Percentiles rank a stretch among this genome's conserved stretches.
These are phyloP conservation scores for Salix caprea DNA, from an alignment of 345 rosid species.

Conservation along the genomic window DNA sequence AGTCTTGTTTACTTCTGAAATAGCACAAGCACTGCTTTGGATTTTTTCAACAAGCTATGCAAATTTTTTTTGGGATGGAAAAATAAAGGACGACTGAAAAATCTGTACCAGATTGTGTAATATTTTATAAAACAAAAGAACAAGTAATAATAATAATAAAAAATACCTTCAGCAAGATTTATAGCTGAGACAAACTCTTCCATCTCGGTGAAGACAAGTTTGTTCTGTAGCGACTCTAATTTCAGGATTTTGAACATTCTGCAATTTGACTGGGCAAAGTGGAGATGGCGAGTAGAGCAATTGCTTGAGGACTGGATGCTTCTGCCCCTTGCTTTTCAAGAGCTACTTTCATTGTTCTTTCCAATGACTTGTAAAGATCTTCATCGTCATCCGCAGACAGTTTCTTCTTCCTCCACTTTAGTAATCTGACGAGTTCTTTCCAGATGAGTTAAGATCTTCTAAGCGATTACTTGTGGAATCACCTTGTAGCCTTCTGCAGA, in stretches of 20 bases:
- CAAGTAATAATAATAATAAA: not conserved
- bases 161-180: slow-evolving; percentile 69
- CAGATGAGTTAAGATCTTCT: slow-evolving; percentile 66
- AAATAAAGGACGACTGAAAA: not conserved
- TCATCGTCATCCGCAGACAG: slow-evolving; percentile 71
- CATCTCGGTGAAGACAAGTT: slow-evolving; percentile 85
- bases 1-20: slow-evolving; percentile 59
- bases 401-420: slow-evolving; percentile 57
- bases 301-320: slow-evolving; percentile 63
- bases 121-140: not conserved
- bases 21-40: slow-evolving; percentile 13
- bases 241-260: slow-evolving; percentile 37
- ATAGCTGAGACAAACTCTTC: slow-evolving; percentile 94
- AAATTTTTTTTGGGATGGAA: not conserved
- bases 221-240: slow-evolving; percentile 67
- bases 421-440: slow-evolving; percentile 71
- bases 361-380: slow-evolving; percentile 72
- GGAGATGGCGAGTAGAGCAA: slow-evolving; percentile 62
- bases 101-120: not conserved
- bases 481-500: slow-evolving; percentile 76
- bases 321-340: slow-evolving; percentile 58
- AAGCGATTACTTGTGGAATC: slow-evolving; percentile 39
- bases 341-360: slow-evolving; percentile 80
- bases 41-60: not conserved
- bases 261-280: slow-evolving; percentile 34